Evolutionary conservation across 1,284 basidiomycete genomes (phyloP).

Genomic region (Boletus holoroseus): DNA sequence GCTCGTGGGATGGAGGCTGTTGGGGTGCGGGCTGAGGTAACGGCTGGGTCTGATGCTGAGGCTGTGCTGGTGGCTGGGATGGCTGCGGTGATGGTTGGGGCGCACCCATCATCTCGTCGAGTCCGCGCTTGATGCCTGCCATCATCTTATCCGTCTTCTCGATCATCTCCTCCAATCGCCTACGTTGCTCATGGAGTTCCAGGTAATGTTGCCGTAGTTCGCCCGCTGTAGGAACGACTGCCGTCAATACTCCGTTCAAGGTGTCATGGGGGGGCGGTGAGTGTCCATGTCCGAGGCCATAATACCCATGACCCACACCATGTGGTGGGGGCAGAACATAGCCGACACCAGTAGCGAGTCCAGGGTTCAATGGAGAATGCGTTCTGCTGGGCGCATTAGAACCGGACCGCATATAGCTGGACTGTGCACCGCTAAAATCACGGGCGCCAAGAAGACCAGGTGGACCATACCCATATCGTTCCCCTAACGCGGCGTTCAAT

Average conservation of each 20-base stretch:
- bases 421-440: conserved; percentile 32
- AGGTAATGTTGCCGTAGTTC: conserved; percentile 69
- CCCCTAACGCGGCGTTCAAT: conserved; percentile 44
- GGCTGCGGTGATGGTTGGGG: conserved; percentile 23
- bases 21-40: conserved; percentile 22
- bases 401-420: conserved; percentile 55
- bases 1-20: conserved; percentile 28
- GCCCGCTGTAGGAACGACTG: conserved; percentile 45
- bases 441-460: conserved; percentile 32
- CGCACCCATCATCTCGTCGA: conserved; percentile 56
- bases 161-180: conserved; percentile 62
- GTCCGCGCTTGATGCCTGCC: conserved; percentile 59
- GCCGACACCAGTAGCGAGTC: conserved; percentile 30
- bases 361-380: conserved; percentile 56
- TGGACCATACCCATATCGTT: conserved; percentile 33
- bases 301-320: conserved; percentile 34
- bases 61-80: conserved; percentile 21
- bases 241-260: conserved; percentile 32
- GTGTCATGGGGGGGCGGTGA: conserved; percentile 33
- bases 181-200: conserved; percentile 56
- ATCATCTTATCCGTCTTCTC: conserved; percentile 69
- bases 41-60: conserved; percentile 20
- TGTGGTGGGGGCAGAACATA: conserved; percentile 40
- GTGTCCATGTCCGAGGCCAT: conserved; percentile 30
- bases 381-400: conserved; percentile 61